Evolutionary conservation across 1,284 basidiomycete genomes (phyloP).

Genomic region (Omphalotus olearius): DNA sequence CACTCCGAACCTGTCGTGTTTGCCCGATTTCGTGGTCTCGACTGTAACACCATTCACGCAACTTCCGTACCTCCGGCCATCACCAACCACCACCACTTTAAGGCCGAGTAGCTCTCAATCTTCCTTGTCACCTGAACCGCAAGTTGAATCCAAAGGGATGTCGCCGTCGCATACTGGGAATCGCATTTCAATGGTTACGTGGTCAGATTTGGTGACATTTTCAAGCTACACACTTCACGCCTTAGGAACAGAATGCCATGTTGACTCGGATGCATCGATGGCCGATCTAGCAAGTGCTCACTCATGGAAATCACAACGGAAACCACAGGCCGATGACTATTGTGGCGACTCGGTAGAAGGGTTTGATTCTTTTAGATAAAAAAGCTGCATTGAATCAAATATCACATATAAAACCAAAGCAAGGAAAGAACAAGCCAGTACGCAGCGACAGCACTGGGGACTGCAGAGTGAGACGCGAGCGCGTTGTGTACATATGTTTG

Average conservation of each 20-base stretch:
- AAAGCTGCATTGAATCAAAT: too few species aligned
- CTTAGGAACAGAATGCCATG: background rate
- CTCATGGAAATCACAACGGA: background rate
- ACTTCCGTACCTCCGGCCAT: background rate
- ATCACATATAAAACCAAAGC: too few species aligned
- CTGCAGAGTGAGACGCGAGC: background rate
- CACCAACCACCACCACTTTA: background rate
- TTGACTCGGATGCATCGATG: too few species aligned
- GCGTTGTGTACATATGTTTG: background rate
- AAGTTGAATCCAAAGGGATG: background rate
- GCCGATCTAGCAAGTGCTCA: background rate
- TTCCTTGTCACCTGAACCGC: background rate
- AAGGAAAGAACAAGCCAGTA: too few species aligned
- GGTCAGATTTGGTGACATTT: conserved; percentile 13
- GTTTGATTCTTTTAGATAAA: conserved; percentile 3
- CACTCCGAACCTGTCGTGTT: background rate
- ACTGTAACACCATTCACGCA: background rate
- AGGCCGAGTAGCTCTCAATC: background rate
- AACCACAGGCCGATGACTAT: background rate
- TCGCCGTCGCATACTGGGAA: background rate
- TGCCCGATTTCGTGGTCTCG: background rate
- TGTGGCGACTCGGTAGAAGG: conserved; percentile 1
- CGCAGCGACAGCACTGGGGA: too few species aligned
- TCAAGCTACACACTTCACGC: conserved; percentile 8
- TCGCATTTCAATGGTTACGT: conserved; percentile 10